Base-by-base conservation (phyloP, 306 rosid genomes). In the Senna siamea region DNA sequence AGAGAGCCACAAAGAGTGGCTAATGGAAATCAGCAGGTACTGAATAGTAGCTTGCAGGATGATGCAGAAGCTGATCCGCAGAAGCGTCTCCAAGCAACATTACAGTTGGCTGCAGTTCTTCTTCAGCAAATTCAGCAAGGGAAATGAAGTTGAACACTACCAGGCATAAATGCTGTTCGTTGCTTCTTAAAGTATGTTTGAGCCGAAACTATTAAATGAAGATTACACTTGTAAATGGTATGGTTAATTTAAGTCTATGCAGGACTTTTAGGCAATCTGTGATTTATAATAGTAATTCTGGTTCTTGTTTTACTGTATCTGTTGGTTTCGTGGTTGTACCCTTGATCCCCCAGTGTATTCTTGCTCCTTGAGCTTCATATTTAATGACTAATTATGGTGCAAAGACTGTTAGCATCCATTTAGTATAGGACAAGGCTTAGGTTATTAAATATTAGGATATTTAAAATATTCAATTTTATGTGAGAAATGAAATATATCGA, bases 81-180 rank as follows among this genome's bases (percentile, higher is more conserved):
- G 85, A 87, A 87, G 65, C 96, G 97, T 44, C 77, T 94, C 28
- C 98, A 94, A 80, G 99, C 99, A 13, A 94, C 99, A 1, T 81
- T 94, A 46, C 96, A 90, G 84, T 86, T 94, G 40, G 99, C 99
- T 7, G 93, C 99, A 55, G 92, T 87, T 77, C 96, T 94, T 84
- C 97, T 94, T 75, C 92, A 90, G 82, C 95, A 92, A 84, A 88
- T 92, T 79, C 99, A 92, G 73, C 93, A 92, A 79, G 97, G 93
- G 54, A 90, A 92, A 75, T 82, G 86, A 86, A 90, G 80, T 85
- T 94, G 79, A 87, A 18, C 44, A 20, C 18, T 26, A 63, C 37
- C 6, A 30, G 66, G 63, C 9, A 48, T 47, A 46, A 71, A 20
- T 43, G 46, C 35, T 54, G 59, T 51, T 73, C 32, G 52, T 34